Conservation (phyloP, 2,329 filamentous ascomycete genomes). For the Cercospora zeae-maydis region DNA sequence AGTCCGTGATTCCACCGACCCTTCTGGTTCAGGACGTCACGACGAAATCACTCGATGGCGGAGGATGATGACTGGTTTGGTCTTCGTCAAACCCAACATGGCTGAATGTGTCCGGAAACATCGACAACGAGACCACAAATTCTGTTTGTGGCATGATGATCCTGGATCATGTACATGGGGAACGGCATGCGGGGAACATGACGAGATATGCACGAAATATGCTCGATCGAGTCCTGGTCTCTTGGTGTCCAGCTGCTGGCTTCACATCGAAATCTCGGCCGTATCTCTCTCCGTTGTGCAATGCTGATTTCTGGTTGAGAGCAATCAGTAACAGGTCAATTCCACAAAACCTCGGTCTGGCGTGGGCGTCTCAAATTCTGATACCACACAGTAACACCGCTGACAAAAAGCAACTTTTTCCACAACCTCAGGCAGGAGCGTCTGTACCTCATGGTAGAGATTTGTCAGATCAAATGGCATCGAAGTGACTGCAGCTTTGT, state of each 20-base stretch:
- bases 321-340: neutral
- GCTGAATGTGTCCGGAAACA: neutral
- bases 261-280: neutral
- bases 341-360: neutral
- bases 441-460: neutral
- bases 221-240: neutral
- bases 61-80: neutral
- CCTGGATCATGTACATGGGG: neutral
- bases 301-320: neutral
- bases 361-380: neutral
- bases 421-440: constrained; percentile 1
- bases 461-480: neutral
- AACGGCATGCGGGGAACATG: neutral
- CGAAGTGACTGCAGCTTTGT: neutral
- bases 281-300: neutral
- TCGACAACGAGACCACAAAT: neutral
- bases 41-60: neutral
- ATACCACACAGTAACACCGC: neutral
- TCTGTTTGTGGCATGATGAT: neutral
- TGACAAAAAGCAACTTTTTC: neutral
- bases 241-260: neutral
- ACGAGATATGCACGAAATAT: no score
- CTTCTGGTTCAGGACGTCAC: neutral
- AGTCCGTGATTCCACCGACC: neutral
- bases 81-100: neutral